These are phyloP conservation scores for Penicillium sp. DNA, from an alignment of 2,329 filamentous ascomycete species.

Conservation along the genomic window DNA sequence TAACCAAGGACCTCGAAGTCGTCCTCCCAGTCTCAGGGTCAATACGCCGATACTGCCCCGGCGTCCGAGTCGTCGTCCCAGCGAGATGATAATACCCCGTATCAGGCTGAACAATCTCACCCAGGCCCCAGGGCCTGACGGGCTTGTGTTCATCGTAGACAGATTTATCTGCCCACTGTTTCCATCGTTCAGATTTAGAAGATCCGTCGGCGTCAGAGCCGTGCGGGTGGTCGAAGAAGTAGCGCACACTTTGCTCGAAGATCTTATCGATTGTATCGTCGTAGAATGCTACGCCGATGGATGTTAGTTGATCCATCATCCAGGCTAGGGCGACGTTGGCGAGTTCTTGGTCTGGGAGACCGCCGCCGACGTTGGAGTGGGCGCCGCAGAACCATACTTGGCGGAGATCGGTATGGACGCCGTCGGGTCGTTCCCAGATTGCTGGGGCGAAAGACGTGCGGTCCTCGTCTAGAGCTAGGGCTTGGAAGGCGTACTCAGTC, in stretches of 20 bases:
- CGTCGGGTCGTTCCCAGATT: conserved; percentile 31
- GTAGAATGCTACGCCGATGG: conserved; percentile 17
- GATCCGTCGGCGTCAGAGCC: not conserved
- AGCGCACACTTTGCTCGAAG: conserved; percentile 14
- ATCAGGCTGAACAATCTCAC: conserved; percentile 17
- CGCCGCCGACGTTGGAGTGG: conserved; percentile 51
- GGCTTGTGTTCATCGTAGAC: conserved; percentile 18
- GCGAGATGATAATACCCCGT: conserved; percentile 15
- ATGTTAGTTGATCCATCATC: conserved; percentile 44
- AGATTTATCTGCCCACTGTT: conserved; percentile 9
- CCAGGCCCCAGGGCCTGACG: conserved; percentile 19
- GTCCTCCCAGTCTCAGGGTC: conserved; percentile 9
- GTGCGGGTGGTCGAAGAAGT: conserved; percentile 9
- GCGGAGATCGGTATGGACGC: conserved; percentile 35
- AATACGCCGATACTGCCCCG: conserved; percentile 15
- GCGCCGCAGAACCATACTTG: conserved; percentile 52
- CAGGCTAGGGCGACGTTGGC: conserved; percentile 51
- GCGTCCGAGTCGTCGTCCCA: conserved; percentile 19
- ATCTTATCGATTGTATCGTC: conserved; percentile 13
- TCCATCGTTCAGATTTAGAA: not conserved
- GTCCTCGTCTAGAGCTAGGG: conserved; percentile 34
- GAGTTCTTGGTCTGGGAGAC: conserved; percentile 50
- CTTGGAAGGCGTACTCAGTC: conserved; percentile 36
- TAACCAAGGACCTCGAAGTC: conserved; percentile 6
- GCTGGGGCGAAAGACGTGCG: conserved; percentile 32